A percentile compares a stretch with the other conserved stretches of the same genome.
phyloP scores from a whole-genome alignment of 345 rosid genomes.

The Syzygium grande region DNA sequence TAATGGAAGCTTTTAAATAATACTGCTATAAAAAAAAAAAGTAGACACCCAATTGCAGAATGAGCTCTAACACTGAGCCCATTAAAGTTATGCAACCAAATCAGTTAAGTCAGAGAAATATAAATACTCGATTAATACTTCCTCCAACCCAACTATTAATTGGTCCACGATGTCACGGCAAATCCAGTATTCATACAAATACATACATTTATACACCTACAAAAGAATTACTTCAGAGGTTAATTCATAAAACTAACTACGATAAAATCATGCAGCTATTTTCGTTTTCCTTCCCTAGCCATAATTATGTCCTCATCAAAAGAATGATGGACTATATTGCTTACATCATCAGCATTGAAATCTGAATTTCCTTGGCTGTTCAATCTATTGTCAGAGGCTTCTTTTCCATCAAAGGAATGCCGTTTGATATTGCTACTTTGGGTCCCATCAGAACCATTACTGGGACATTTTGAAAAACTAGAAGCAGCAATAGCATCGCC shows the following conservation, averaged over 20 bases:
- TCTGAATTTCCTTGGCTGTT: constrained; percentile 44
- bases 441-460: constrained; percentile 63
- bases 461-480: constrained; percentile 50
- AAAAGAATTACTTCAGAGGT: neutral
- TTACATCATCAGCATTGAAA: constrained; percentile 56
- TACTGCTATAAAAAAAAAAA: neutral
- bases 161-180: neutral
- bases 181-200: neutral
- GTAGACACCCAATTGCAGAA: neutral
- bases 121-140: neutral
- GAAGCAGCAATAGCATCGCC: constrained; percentile 49
- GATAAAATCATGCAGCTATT: neutral
- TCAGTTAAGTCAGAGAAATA: neutral
- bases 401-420: constrained; percentile 51
- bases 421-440: constrained; percentile 50
- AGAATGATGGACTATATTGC: neutral
- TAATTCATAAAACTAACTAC: neutral
- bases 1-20: neutral
- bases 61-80: neutral
- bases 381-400: constrained; percentile 47
- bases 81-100: neutral
- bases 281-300: neutral
- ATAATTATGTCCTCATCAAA: neutral
- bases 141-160: neutral
- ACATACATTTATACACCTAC: neutral